A percentile compares a stretch with the other conserved stretches of the same genome.
Evolutionary conservation across 192 early-diverging fungal genomes (phyloP).

Genomic region (Mortierella claussenii): DNA sequence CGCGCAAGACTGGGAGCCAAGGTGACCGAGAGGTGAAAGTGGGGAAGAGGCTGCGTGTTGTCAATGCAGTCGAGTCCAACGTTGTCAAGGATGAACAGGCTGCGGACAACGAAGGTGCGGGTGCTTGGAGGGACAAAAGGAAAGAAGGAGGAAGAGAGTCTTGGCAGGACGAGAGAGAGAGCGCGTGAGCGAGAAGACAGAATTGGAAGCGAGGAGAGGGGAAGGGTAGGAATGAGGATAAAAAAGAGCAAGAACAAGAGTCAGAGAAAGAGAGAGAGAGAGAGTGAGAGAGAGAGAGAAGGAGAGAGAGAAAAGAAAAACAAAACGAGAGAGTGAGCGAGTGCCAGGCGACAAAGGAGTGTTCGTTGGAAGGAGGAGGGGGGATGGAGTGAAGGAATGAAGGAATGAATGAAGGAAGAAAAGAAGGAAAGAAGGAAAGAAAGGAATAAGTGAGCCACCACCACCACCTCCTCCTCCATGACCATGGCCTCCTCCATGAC

Average conservation of each 20-base stretch:
- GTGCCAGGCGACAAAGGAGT: background rate
- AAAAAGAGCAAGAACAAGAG: background rate
- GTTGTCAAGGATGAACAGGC: too few species aligned
- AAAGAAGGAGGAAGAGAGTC: background rate
- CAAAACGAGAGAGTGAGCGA: background rate
- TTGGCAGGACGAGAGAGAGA: too few species aligned
- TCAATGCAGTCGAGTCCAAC: too few species aligned
- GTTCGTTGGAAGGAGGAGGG: background rate
- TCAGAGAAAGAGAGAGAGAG: slow-evolving; percentile 1
- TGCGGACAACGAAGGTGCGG: too few species aligned
- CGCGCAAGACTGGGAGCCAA: too few species aligned
- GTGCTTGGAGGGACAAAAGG: background rate
- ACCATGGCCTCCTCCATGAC: too few species aligned
- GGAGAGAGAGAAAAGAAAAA: background rate
- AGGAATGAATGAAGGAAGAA: background rate
- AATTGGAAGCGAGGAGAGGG: background rate
- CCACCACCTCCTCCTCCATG: too few species aligned
- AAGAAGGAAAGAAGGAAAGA: background rate
- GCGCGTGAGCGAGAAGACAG: background rate
- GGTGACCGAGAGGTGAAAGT: too few species aligned
- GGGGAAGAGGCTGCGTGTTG: too few species aligned
- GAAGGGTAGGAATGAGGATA: background rate
- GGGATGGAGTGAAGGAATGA: background rate
- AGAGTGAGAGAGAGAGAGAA: background rate
- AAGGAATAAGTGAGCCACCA: too few species aligned